Evolutionary conservation across 306 rosid genomes (phyloP), one percentile per base, ranked within the genome.

Genomic region (Mimosa pudica): DNA sequence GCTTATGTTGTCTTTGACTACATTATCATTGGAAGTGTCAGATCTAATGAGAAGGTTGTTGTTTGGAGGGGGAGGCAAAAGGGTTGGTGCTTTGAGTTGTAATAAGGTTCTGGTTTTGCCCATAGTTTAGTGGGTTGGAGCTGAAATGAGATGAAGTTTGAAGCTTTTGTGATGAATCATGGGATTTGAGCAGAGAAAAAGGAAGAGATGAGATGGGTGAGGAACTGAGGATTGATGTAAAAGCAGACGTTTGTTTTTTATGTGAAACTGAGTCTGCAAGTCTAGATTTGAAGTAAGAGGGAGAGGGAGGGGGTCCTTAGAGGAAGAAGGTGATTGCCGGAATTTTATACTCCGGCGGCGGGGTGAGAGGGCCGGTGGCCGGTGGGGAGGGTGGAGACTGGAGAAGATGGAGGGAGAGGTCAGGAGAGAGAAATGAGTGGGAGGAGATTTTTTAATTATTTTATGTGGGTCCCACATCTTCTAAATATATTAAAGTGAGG

Each of bases 1-100:
- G 84, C 92, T 93, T 41, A 93, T 86, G 65, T 69, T 88, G 80
- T 84, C 89, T 46, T 87, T 86, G 17, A 87, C 30, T 24, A 24
- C 30, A 24, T 24, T 24, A 24, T 24, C 82, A 81, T 71, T 84
- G 82, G 90, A 82, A 17, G 58, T 20, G 38, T 80, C 83, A 66
- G 95, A 84, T 77, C 89, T 85, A 62, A 78, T 32, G 18, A 17
- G 10, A 38, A 38, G 42, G 42, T 38, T 38, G 11, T n/a, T 63
- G 48, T 57, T 67, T 38, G 85, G 62, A 2, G 78, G 60, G 30
- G 91, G 87, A 63, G 89, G 48, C 73, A 84, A 60, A 67, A 84
- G 79, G 74, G 45, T 17, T 0, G 65, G 68, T 84, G 51, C 73
- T 75, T 78, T 85, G 10, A 44, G 61, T 65, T 72, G 76, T 2